Base-by-base conservation (phyloP, 2,329 filamentous ascomycete species). In the Diaporthe sp. region DNA sequence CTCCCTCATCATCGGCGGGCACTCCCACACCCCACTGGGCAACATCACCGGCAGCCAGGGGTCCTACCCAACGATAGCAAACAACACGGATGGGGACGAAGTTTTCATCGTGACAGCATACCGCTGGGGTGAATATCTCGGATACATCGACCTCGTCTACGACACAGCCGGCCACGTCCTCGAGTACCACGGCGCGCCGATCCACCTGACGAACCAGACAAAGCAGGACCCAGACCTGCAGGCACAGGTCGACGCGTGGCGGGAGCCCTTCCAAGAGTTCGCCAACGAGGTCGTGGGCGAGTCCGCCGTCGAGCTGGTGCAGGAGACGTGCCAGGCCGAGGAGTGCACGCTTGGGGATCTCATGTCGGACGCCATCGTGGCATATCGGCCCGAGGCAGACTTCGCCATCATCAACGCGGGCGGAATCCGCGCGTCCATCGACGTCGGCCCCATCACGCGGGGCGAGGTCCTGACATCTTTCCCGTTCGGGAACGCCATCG, bases 91-190 rank as follows among this genome's bases (percentile, higher is more conserved):
- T 67, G 91, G 90, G 58, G 89, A 93, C 45, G 92, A 93, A 78
- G 91, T 93, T 67, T 93, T 93, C 79, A 87, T 93, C 78, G 91
- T 93, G 25, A 92, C 91, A 10, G 89, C 91, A 3, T 93, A 91
- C 80, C 88, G 91, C 76, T 93, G 92, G 92, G 91, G 91, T 69
- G 90, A 93, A 82, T 93, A 93, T 73, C 82, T 93, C 3, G 92
- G 91, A 74, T 91, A 91, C 80, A 93, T 93, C 77, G 91, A 92
- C 76, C 87, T 93, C 10, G 90, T 89, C 1, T 93, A 92, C 78
- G 90, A 92, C 77, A 77, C 84, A 5, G 83, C 89, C 2, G 92
- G 92, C 80, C 90, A 88, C 80, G 88, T 92, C 22, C 85, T 93
- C 8, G 87, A 86, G 5, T 93, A 93, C 82, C 87, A 88, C 78